A percentile compares a stretch with the other conserved stretches of the same genome.
Conservation (phyloP, 2,329 filamentous ascomycete genomes). For the Xylariaceae sp. region DNA sequence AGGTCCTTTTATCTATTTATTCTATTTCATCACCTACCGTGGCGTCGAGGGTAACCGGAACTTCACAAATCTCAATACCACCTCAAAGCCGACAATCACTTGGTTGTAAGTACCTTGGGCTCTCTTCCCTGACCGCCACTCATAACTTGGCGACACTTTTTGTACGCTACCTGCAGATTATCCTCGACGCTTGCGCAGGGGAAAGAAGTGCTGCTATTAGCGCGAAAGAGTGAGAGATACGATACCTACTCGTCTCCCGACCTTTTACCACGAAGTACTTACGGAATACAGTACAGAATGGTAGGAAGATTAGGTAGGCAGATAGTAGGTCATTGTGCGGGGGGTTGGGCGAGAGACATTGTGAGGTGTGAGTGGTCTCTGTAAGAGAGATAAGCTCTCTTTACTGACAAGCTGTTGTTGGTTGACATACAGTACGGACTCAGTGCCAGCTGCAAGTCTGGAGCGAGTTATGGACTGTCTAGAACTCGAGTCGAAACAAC, state of each 20-base stretch:
- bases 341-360: no score
- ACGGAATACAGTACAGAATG: no score
- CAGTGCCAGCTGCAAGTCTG: no score
- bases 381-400: not conserved
- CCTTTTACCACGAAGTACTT: not conserved
- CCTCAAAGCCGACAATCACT: not conserved
- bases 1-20: not conserved
- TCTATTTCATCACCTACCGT: not conserved
- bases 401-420: no score
- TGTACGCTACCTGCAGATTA: not conserved
- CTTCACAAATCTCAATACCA: not conserved
- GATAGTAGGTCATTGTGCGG: no score
- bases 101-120: no score
- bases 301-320: no score
- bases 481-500: not conserved
- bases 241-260: not conserved
- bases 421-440: no score
- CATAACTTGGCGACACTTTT: not conserved
- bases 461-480: no score
- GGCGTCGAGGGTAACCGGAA: not conserved
- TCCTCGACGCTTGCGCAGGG: not conserved
- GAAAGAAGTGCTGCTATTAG: not conserved
- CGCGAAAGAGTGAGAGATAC: not conserved
- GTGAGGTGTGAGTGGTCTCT: not conserved
- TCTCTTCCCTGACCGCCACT: not conserved